These are phyloP conservation scores for Pseudoturritis turrita DNA, from an alignment of 345 rosid species.

Conservation along the genomic window DNA sequence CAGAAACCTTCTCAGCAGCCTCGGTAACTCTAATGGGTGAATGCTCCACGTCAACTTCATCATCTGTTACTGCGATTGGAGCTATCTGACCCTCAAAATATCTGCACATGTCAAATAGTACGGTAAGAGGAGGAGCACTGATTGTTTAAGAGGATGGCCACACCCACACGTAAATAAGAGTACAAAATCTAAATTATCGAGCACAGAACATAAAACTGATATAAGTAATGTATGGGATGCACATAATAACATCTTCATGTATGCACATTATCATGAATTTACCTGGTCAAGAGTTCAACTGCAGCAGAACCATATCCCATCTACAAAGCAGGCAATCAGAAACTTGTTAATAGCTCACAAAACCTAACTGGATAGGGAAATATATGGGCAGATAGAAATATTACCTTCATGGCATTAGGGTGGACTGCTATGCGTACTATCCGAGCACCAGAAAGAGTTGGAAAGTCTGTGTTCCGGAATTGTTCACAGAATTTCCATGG, in stretches of 20 bases:
- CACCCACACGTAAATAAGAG: conserved; percentile 1
- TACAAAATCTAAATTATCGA: background rate
- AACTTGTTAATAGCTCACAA: conserved; percentile 21
- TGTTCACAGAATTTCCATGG: conserved; percentile 99
- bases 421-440: conserved; percentile 97
- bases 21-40: conserved; percentile 56
- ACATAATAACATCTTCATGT: background rate
- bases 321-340: conserved; percentile 39
- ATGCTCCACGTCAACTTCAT: conserved; percentile 42
- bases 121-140: background rate
- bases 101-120: conserved; percentile 38
- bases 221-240: background rate
- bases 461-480: conserved; percentile 74
- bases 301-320: conserved; percentile 98
- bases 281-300: conserved; percentile 86
- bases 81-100: conserved; percentile 85
- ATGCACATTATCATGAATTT: conserved; percentile 12
- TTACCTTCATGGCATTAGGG: conserved; percentile 94
- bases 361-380: background rate
- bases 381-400: background rate
- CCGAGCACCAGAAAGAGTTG: conserved; percentile 93
- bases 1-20: conserved; percentile 90
- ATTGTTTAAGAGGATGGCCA: background rate
- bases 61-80: conserved; percentile 56
- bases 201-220: background rate